Conservation (phyloP, 2,329 filamentous ascomycete genomes). For the Venturia carpophila region DNA sequence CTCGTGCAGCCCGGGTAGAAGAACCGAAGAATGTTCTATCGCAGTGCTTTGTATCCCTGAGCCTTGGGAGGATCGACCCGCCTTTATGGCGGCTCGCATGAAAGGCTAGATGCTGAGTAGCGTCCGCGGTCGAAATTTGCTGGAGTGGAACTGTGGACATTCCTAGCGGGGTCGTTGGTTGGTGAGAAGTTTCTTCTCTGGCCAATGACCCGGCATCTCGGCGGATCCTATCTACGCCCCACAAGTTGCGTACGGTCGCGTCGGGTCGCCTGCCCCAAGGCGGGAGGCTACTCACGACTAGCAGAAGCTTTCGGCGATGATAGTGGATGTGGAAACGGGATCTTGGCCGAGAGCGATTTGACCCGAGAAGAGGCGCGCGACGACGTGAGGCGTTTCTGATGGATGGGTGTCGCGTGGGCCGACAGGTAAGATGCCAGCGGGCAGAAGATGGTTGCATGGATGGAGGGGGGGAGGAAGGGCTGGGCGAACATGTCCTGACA, state of each 20-base stretch:
- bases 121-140: background rate
- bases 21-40: conserved; percentile 6
- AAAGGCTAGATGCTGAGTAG: background rate
- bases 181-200: background rate
- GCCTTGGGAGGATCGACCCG: background rate
- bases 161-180: conserved; percentile 1
- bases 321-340: background rate
- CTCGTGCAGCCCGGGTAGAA: background rate
- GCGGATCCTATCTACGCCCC: background rate
- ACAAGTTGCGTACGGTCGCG: background rate
- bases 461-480: background rate
- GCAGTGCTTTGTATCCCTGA: background rate
- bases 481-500: background rate
- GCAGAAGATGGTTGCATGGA: background rate
- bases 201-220: conserved; percentile 5
- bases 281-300: background rate
- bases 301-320: background rate
- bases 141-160: conserved; percentile 1
- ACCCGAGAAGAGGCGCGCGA: background rate
- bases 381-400: background rate
- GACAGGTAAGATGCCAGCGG: background rate
- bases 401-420: background rate
- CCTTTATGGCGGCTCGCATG: conserved; percentile 4
- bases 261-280: background rate
- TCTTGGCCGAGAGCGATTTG: conserved; percentile 4